Percentiles rank a stretch among this genome's conserved stretches.
Conservation (phyloP, 495 filamentous ascomycete species). For the Thermothielavioides terrestris region DNA sequence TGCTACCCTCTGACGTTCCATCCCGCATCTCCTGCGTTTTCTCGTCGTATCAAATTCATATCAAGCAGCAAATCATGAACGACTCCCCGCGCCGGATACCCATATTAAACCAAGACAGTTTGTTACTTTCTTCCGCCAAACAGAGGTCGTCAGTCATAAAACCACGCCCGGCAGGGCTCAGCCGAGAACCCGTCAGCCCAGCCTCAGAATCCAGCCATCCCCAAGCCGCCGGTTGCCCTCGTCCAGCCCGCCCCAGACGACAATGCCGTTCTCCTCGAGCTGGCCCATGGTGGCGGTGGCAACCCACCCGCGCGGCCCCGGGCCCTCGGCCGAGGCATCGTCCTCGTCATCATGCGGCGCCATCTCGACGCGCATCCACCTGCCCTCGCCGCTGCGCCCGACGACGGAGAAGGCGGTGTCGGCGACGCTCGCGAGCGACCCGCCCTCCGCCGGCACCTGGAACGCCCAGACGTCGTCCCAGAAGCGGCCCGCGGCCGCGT, state of each 20-base stretch:
- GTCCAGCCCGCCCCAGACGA: slow-evolving; percentile 45
- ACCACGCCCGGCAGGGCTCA: not conserved
- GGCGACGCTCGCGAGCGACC: slow-evolving; percentile 43
- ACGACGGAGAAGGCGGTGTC: slow-evolving; percentile 48
- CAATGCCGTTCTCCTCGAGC: slow-evolving; percentile 41
- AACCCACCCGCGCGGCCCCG: slow-evolving; percentile 39
- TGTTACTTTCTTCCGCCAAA: not conserved
- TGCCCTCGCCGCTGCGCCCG: slow-evolving; percentile 41
- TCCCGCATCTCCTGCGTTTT: not conserved
- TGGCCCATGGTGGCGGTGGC: slow-evolving; percentile 41
- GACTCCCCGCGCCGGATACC: not conserved
- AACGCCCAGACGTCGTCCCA: slow-evolving; percentile 67
- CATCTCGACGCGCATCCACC: slow-evolving; percentile 41
- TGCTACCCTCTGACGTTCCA: not conserved
- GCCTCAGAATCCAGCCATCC: slow-evolving; percentile 48
- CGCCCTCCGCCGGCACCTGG: slow-evolving; percentile 46
- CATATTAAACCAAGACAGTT: slow-evolving; percentile 2
- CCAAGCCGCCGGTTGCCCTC: slow-evolving; percentile 36
- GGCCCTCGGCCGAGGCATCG: slow-evolving; percentile 32
- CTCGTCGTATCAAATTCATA: not conserved
- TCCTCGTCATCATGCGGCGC: slow-evolving; percentile 39
- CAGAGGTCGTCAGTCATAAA: not conserved
- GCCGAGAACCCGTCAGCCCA: slow-evolving; percentile 25
- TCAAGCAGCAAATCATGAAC: slow-evolving; percentile 1
- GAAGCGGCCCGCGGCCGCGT: slow-evolving; percentile 61